Conservation (phyloP, 768 basidiomycete genomes). For the Tricholoma furcatifolium region DNA sequence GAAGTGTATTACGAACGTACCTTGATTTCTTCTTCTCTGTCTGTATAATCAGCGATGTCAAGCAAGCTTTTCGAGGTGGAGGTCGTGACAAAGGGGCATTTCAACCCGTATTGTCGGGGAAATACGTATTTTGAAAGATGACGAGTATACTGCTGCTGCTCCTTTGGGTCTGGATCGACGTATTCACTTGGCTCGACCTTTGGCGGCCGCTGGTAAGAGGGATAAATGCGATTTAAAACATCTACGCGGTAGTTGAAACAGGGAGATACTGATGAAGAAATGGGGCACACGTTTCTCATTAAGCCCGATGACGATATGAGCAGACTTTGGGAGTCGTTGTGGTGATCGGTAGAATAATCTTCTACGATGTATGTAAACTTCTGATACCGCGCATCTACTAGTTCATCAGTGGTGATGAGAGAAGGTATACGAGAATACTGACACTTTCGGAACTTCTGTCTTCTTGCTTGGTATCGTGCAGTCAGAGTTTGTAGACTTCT, state of each 20-base stretch:
- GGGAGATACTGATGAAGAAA: background rate
- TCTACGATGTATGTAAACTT: slow-evolving; percentile 50
- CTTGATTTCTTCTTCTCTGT: slow-evolving; percentile 71
- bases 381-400: slow-evolving; percentile 43
- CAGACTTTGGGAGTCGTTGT: slow-evolving; percentile 45
- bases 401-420: background rate
- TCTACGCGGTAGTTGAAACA: slow-evolving; percentile 41
- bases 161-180: slow-evolving; percentile 44
- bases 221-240: slow-evolving; percentile 57
- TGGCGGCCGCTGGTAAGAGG: slow-evolving; percentile 37
- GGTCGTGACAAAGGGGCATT: slow-evolving; percentile 50
- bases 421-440: background rate
- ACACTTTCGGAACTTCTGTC: background rate
- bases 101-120: slow-evolving; percentile 71
- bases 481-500: slow-evolving; percentile 16
- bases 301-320: slow-evolving; percentile 58
- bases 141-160: slow-evolving; percentile 50
- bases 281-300: slow-evolving; percentile 58
- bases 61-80: slow-evolving; percentile 25
- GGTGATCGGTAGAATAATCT: slow-evolving; percentile 72
- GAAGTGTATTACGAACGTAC: slow-evolving; percentile 30
- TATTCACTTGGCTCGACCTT: slow-evolving; percentile 25
- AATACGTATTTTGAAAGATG: slow-evolving; percentile 84
- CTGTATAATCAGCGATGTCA: slow-evolving; percentile 48
- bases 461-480: background rate